Base-by-base conservation (phyloP, 768 basidiomycete genomes). In the Russula griseocarnosa region DNA sequence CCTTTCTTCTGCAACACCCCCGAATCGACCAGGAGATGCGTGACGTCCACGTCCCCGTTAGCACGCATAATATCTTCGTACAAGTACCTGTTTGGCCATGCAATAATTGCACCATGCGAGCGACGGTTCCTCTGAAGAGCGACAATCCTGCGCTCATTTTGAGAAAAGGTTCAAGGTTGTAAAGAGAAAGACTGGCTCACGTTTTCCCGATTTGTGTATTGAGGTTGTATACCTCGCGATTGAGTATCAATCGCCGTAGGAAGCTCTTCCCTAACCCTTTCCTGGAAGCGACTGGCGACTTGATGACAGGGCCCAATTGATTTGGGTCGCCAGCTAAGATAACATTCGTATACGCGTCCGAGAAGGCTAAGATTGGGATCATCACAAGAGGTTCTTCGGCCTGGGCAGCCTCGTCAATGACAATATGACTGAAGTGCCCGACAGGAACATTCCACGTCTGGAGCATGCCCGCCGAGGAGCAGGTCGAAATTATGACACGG, bases 371-470 rank as follows among this genome's bases (percentile, higher is more conserved):
- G 42, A 79, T 72, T 0, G 76, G 68, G 4, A 85, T 75, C 78
- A 86, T 81, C 8, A 78, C 71, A 66, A 84, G 81, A 0, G 86
- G 84, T 67, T 87, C 86, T 46, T 79, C 79, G 0, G 81, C 85
- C 67, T 87, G 85, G 0, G 84, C 85, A 6, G 84, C 86, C 64
- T 87, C 86, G 67, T 87, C 86, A 46, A 85, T 73, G 66, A 87
- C 82, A 20, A 87, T 82, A 65, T 86, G 82, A 0, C 72, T 80
- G 67, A 82, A 87, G 69, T 85, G 82, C 0, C 85, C 86, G 16
- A 78, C 73, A 34, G 73, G 70, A 26, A 85, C 44, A 0, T 84
- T 84, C 10, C 85, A 66, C 5, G 76, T 76, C 30, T 79, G 76
- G 4, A 81, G 78, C 1, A 83, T 74, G 5, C 77, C 77, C 0